Evolutionary conservation across 2,329 filamentous ascomycete species (phyloP).

Genomic region (Epichloe gansuensis): DNA sequence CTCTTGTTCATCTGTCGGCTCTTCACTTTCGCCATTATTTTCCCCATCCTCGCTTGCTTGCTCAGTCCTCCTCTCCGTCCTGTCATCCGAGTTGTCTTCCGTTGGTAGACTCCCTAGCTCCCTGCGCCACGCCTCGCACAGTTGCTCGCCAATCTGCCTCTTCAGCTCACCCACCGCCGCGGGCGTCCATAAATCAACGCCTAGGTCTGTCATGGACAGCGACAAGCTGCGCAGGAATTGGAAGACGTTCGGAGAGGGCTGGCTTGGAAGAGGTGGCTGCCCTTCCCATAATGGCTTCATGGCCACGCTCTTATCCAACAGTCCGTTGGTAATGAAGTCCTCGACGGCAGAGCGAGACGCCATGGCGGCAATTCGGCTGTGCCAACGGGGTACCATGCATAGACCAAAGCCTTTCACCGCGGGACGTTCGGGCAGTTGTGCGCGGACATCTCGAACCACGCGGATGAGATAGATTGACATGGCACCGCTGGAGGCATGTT

Average conservation of each 20-base stretch:
- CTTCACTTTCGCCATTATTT: background rate
- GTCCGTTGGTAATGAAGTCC: slow-evolving; percentile 28
- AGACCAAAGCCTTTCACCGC: slow-evolving; percentile 43
- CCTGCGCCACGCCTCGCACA: slow-evolving; percentile 37
- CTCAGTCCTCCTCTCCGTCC: slow-evolving; percentile 7
- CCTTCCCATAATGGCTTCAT: slow-evolving; percentile 71
- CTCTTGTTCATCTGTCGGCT: no score
- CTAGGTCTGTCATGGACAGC: slow-evolving; percentile 53
- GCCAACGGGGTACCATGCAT: slow-evolving; percentile 48
- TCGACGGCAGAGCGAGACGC: slow-evolving; percentile 38
- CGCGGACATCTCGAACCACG: slow-evolving; percentile 59
- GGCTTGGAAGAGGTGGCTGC: slow-evolving; percentile 57
- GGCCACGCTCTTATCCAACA: slow-evolving; percentile 36
- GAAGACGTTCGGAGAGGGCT: slow-evolving; percentile 65
- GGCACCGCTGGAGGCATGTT: slow-evolving; percentile 34
- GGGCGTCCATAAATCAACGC: slow-evolving; percentile 71
- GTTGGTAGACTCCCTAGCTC: slow-evolving; percentile 21
- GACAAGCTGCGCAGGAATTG: slow-evolving; percentile 55
- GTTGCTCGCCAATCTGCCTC: slow-evolving; percentile 32
- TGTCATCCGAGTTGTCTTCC: slow-evolving; percentile 7
- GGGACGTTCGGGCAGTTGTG: slow-evolving; percentile 44
- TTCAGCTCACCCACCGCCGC: slow-evolving; percentile 53
- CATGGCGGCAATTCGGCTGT: slow-evolving; percentile 44
- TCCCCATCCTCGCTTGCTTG: background rate
- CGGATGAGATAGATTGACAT: slow-evolving; percentile 58